Evolutionary conservation across 1,284 basidiomycete species (phyloP), one percentile per base, ranked within the genome.

Genomic region (Malassezia furfur): DNA sequence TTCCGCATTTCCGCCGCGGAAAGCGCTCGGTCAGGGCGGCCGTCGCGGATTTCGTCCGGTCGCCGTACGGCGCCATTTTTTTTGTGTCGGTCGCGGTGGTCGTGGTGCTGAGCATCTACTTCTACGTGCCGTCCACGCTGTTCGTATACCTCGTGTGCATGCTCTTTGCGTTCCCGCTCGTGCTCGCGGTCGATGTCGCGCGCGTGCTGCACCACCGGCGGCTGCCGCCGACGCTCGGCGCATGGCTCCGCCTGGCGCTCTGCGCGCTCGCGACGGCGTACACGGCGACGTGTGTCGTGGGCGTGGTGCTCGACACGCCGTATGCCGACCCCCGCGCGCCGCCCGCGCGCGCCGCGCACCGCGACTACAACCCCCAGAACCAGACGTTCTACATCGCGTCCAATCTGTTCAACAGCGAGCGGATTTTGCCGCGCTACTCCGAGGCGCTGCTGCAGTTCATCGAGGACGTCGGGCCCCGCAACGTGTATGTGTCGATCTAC

Each of bases 401-500:
- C 10, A 66, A 68, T 32, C 55, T 70, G 11, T 63, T 65, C 67
- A 66, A 70, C 54, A 59, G 51, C 44, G 54, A 70, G 38, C 48
- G 56, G 15, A 57, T 70, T 30, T 44, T 70, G 15, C 68, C 68
- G 5, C 35, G 49, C 12, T 70, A 63, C 56, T 47, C 56, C 0
- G 31, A 56, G 0, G 57, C 62, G 2, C 54, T 70, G 46, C 48
- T 63, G 31, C 25, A 22, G 30, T 48, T 67, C 43, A 57, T 64
- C 43, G 25, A 60, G 10, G 51, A 51, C 0, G 76, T 83, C 34
- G 82, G 82, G 9, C 59, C 72, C 3, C 75, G 78, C 43, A 81
- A 81, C 47, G 78, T 79, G 15, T 83, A 78, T 60, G 76, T 83
- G 5, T 82, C 81, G n/a, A 75, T 83, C 50, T 77, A 82, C 62